Base-by-base conservation (phyloP, 257 asterid species). In the Echium plantagineum region DNA sequence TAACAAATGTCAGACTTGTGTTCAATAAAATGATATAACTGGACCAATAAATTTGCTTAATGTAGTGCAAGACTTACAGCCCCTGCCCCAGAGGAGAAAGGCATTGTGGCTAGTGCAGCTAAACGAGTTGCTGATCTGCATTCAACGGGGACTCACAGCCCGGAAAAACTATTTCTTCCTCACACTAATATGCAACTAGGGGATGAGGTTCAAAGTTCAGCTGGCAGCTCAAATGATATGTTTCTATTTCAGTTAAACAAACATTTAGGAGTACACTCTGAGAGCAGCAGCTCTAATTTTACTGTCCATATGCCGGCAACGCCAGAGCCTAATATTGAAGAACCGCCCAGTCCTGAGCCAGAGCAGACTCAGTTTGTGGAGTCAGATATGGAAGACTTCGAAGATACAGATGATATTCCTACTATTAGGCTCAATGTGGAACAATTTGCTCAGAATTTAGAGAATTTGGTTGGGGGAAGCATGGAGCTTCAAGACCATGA, bases 41-140 rank as follows among this genome's bases (percentile, higher is more conserved):
- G 46, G 46, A 9, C 46, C 49, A 42, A 60, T 62, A 26, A 68
- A 74, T 74, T 61, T 73, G 73, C 26, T 65, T 35, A 61, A 60
- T 74, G 78, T 85, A 91, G 98, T 68, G 94, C 95, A 35, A 81
- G 98, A 71, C 93, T 91, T 73, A 75, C 94, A 49, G 94, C 88
- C 68, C 98, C 98, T 63, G 89, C 86, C 57, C 87, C 95, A 21
- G 90, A 75, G 68, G 94, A 84, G 51, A 82, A 81, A 71, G 74
- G 86, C 78, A 78, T 83, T 9, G 71, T 82, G 66, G 35, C 63
- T 62, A 78, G 81, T 66, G 61, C 78, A 67, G 80, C 69, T 76
- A 68, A 75, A 55, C 74, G 65, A 75, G 58, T 67, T 55, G 74
- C 81, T 55, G 73, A 71, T 63, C 75, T 69, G 64, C 77, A 66